These are phyloP conservation scores for Cadophora sp. DNA, from an alignment of 2,329 filamentous ascomycete genomes.

Conservation along the genomic window DNA sequence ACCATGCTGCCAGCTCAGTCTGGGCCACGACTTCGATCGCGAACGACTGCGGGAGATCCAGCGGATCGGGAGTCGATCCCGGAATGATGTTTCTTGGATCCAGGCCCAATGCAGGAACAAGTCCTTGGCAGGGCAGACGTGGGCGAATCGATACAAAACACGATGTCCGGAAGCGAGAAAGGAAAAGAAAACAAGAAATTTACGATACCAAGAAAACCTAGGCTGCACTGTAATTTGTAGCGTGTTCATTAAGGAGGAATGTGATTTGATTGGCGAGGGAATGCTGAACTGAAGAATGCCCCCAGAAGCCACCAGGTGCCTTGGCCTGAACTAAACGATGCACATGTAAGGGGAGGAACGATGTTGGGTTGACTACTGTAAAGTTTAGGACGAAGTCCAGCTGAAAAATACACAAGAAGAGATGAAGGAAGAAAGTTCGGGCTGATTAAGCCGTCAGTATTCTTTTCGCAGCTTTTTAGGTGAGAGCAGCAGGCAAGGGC, in stretches of 20 bases:
- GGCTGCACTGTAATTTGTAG: neutral
- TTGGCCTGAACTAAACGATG: neutral
- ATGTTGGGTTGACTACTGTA: neutral
- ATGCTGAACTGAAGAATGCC: neutral
- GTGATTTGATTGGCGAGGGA: neutral
- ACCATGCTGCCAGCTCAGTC: slow-evolving; percentile 4
- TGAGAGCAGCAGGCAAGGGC: too few species aligned
- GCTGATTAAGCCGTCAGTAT: too few species aligned
- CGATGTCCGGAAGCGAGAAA: neutral
- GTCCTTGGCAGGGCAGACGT: slow-evolving; percentile 9
- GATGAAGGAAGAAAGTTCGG: neutral
- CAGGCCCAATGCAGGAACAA: slow-evolving; percentile 7
- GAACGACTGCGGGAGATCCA: slow-evolving; percentile 11
- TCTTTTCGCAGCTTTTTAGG: neutral
- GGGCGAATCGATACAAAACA: slow-evolving; percentile 12
- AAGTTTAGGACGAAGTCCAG: neutral
- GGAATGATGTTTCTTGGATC: neutral
- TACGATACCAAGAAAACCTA: neutral
- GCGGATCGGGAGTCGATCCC: slow-evolving; percentile 10
- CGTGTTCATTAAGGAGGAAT: neutral
- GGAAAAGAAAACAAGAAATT: neutral
- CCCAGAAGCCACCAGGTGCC: neutral
- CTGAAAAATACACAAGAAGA: neutral
- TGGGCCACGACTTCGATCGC: slow-evolving; percentile 4
- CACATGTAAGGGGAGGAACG: neutral